Evolutionary conservation across 192 early-diverging fungal genomes (phyloP).

Genomic region (Backusella mclennaniae): DNA sequence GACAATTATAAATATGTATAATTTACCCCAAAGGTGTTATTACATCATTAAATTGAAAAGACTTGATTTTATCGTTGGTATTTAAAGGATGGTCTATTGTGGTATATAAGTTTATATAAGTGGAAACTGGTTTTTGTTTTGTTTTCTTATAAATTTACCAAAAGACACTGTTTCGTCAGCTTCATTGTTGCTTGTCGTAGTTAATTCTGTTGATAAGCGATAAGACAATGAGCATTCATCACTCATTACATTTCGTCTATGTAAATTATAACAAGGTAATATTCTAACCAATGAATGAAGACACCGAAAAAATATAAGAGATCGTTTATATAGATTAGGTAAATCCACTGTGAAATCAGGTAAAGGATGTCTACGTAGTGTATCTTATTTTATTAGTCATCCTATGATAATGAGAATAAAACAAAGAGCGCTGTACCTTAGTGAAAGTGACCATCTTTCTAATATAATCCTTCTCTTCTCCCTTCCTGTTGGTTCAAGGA

Average conservation of each 20-base stretch:
- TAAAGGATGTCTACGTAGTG: slow-evolving; percentile 42
- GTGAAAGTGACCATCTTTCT: slow-evolving; percentile 81
- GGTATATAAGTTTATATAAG: neutral
- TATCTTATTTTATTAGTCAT: neutral
- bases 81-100: neutral
- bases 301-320: slow-evolving; percentile 86
- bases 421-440: slow-evolving; percentile 50
- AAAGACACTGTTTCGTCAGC: neutral
- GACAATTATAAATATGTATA: neutral
- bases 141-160: slow-evolving; percentile 13
- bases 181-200: slow-evolving; percentile 63
- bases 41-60: slow-evolving; percentile 65
- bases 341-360: slow-evolving; percentile 70
- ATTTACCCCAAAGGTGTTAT: slow-evolving; percentile 71
- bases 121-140: slow-evolving; percentile 9
- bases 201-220: slow-evolving; percentile 45
- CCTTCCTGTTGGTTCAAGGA: slow-evolving; percentile 67
- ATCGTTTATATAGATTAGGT: slow-evolving; percentile 86
- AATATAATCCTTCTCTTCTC: slow-evolving; percentile 60
- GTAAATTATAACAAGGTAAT: slow-evolving; percentile 68
- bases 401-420: neutral
- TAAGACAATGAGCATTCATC: slow-evolving; percentile 60
- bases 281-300: slow-evolving; percentile 77
- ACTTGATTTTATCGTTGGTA: slow-evolving; percentile 37
- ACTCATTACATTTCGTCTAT: slow-evolving; percentile 41